Evolutionary conservation across 768 basidiomycete genomes (phyloP).

Genomic region (Amanita rubescens): DNA sequence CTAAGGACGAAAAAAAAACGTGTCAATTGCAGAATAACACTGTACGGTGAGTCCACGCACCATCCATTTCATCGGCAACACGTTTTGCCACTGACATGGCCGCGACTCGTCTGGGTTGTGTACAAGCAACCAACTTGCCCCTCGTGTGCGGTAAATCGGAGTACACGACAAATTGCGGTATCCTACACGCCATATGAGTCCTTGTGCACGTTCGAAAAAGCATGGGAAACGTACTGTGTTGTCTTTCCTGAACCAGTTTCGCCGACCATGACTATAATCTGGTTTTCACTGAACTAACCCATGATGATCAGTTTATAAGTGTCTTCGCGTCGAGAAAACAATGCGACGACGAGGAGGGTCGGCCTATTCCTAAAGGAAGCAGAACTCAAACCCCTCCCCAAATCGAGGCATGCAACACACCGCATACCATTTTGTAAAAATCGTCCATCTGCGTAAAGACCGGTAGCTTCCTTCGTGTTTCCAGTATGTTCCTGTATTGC

Average conservation of each 20-base stretch:
- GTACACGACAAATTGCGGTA: slow-evolving; percentile 94
- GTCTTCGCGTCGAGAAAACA: slow-evolving; percentile 13
- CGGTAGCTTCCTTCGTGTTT: slow-evolving; percentile 79
- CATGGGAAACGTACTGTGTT: slow-evolving; percentile 62
- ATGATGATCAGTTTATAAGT: slow-evolving; percentile 1
- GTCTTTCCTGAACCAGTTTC: slow-evolving; percentile 97
- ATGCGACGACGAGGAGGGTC: slow-evolving; percentile 24
- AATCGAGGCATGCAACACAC: slow-evolving; percentile 16
- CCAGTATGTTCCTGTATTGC: slow-evolving; percentile 83
- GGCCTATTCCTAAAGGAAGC: slow-evolving; percentile 33
- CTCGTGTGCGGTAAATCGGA: slow-evolving; percentile 88
- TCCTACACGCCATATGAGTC: slow-evolving; percentile 44
- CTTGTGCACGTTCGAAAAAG: neutral
- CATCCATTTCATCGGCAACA: slow-evolving; percentile 99
- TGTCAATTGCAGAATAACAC: neutral
- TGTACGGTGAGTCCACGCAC: slow-evolving; percentile 35
- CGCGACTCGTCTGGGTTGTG: slow-evolving; percentile 92
- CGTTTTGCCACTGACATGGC: slow-evolving; percentile 98
- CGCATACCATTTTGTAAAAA: slow-evolving; percentile 80
- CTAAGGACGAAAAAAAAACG: slow-evolving; percentile 29
- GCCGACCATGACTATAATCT: slow-evolving; percentile 87
- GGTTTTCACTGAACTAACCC: slow-evolving; percentile 62
- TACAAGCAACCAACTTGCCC: slow-evolving; percentile 91
- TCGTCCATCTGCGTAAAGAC: slow-evolving; percentile 91
- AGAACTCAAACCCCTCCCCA: slow-evolving; percentile 38